Conservation (phyloP, 2,329 filamentous ascomycete genomes). For the Colletotrichum sp. region DNA sequence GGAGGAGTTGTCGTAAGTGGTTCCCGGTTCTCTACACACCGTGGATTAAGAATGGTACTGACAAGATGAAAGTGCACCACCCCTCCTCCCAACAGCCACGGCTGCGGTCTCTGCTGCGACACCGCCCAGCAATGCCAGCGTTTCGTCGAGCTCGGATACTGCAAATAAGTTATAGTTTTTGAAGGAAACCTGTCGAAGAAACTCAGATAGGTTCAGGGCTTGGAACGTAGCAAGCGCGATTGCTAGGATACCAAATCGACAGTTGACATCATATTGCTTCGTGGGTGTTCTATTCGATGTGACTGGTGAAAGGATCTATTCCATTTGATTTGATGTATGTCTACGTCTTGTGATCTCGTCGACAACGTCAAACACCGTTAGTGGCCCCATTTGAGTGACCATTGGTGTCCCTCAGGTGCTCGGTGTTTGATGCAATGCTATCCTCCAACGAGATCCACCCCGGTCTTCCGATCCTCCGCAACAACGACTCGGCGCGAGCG, state of each 20-base stretch:
- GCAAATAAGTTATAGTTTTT: neutral
- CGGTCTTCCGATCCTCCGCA: neutral
- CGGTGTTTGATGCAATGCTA: neutral
- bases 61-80: neutral
- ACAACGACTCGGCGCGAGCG: neutral
- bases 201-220: accelerated
- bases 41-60: neutral
- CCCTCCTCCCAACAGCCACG: neutral
- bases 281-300: neutral
- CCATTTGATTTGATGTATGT: neutral
- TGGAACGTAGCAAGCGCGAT: neutral
- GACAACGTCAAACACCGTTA: neutral
- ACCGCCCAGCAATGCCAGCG: neutral
- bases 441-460: neutral
- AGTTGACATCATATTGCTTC: neutral
- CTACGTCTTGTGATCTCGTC: neutral
- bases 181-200: neutral
- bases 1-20: neutral
- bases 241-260: neutral
- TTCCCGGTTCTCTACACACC: neutral
- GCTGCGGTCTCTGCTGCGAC: neutral
- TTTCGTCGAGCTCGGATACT: neutral
- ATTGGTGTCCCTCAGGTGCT: neutral
- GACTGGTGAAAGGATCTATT: neutral
- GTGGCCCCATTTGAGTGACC: neutral